These are phyloP conservation scores for Cunninghamia lanceolata DNA, from an alignment of 75 land plant species.

Conservation along the genomic window DNA sequence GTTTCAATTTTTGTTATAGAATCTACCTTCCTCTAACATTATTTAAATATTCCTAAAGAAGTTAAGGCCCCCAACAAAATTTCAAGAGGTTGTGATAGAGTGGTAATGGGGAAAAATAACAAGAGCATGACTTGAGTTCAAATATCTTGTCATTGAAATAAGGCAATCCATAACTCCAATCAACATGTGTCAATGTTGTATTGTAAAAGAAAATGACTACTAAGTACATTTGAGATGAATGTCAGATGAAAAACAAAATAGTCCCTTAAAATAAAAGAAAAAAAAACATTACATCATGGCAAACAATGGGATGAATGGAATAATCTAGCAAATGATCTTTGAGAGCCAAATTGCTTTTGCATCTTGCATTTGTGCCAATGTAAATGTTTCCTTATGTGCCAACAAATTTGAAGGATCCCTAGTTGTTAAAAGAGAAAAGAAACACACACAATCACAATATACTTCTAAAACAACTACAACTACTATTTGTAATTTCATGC, in stretches of 20 bases:
- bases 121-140: not conserved
- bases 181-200: too few species aligned
- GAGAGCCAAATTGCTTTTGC: conserved; percentile 70
- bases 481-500: too few species aligned
- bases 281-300: conserved; percentile 78
- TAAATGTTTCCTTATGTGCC: conserved; percentile 98
- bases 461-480: too few species aligned
- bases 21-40: too few species aligned
- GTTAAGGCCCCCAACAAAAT: too few species aligned
- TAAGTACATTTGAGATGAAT: too few species aligned
- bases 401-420: conserved; percentile 89
- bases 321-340: conserved; percentile 61
- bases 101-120: not conserved
- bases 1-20: too few species aligned
- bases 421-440: conserved; percentile 42
- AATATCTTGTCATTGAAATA: too few species aligned
- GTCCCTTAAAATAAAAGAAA: not conserved
- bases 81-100: too few species aligned
- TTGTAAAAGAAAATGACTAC: too few species aligned
- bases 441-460: not conserved
- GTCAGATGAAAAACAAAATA: not conserved
- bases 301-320: conserved; percentile 86
- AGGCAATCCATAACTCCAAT: too few species aligned
- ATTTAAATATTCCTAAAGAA: too few species aligned
- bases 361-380: conserved; percentile 98